phyloP scores from a whole-genome alignment of 305 asterid species.

The Fraxinus ornus region DNA sequence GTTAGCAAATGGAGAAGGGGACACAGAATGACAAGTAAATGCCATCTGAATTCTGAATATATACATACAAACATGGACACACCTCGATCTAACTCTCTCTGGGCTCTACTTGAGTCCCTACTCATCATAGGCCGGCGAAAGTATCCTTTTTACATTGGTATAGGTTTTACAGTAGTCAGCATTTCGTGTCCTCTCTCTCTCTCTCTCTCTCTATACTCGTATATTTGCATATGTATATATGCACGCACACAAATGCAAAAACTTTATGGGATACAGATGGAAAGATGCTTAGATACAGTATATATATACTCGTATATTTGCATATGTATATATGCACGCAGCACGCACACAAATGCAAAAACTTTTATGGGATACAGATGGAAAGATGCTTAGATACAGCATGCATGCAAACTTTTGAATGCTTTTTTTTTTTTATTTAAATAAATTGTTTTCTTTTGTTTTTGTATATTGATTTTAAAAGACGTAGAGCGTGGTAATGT shows the following conservation, averaged over 20 bases:
- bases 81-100: neutral
- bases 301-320: too few species aligned
- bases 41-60: neutral
- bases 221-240: neutral
- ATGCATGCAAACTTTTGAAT: neutral
- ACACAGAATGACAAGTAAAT: slow-evolving; percentile 29
- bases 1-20: slow-evolving; percentile 16
- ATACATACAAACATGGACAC: neutral
- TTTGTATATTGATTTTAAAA: too few species aligned
- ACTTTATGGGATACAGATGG: neutral
- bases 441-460: too few species aligned
- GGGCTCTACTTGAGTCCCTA: neutral
- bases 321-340: neutral
- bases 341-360: neutral
- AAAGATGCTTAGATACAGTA: neutral
- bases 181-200: neutral
- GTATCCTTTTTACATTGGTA: neutral
- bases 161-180: neutral
- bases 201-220: neutral
- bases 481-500: too few species aligned
- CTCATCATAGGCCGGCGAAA: neutral
- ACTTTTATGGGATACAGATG: neutral
- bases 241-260: neutral
- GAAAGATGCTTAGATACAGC: neutral
- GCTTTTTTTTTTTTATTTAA: too few species aligned